phyloP scores from a whole-genome alignment of 1,284 basidiomycete genomes.

The Inonotus obliquus region DNA sequence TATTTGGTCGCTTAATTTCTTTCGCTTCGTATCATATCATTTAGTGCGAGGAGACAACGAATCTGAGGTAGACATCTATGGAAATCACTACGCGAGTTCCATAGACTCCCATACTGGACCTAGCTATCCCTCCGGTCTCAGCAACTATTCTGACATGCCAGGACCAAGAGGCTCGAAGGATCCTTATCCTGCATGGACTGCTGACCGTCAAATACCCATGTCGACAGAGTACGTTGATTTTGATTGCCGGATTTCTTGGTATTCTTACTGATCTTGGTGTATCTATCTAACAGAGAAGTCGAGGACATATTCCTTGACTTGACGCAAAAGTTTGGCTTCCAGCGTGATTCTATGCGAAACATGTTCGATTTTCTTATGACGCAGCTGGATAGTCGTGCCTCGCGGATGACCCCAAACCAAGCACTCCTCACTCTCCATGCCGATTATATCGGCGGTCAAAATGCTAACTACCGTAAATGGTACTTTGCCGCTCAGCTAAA shows the following conservation, averaged over 20 bases:
- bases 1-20: conserved; percentile 16
- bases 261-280: background rate
- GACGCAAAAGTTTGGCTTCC: conserved; percentile 99
- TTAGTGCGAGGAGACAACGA: conserved; percentile 28
- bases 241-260: background rate
- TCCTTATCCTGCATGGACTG: conserved; percentile 93
- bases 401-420: conserved; percentile 98
- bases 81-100: conserved; percentile 30
- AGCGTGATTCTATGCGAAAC: conserved; percentile 88
- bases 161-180: conserved; percentile 53
- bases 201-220: conserved; percentile 91
- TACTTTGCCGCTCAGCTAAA: conserved; percentile 99
- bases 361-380: conserved; percentile 99
- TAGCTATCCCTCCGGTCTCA: conserved; percentile 44
- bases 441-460: conserved; percentile 97
- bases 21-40: conserved; percentile 21
- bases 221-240: conserved; percentile 63
- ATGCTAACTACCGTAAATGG: conserved; percentile 98
- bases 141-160: conserved; percentile 50
- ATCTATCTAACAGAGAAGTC: conserved; percentile 57
- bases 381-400: conserved; percentile 91
- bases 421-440: conserved; percentile 95
- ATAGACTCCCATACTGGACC: conserved; percentile 35
- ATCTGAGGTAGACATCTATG: conserved; percentile 43
- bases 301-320: conserved; percentile 99